Conservation (phyloP, 192 early-diverging fungal species). For the Linderina pennispora region DNA sequence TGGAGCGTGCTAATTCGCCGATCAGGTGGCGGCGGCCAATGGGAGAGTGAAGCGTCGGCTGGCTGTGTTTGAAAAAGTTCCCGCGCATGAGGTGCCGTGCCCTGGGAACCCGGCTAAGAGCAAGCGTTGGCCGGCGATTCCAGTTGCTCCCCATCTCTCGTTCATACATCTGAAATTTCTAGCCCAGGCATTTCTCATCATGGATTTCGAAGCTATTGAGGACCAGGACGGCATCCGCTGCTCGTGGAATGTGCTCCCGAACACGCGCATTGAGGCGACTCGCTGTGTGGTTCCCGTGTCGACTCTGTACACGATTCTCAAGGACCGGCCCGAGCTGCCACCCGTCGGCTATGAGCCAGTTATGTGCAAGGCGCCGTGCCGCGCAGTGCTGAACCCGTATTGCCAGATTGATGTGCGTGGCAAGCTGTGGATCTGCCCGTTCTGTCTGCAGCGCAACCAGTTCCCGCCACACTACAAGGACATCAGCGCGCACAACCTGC, state of each 20-base stretch:
- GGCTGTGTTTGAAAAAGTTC: no score
- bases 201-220: conserved; percentile 86
- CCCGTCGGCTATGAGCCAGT: conserved; percentile 97
- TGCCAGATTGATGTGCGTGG: conserved; percentile 96
- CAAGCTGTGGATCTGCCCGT: conserved; percentile 98
- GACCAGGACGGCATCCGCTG: conserved; percentile 93
- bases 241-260: conserved; percentile 97
- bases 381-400: conserved; percentile 95
- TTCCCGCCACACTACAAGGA: conserved; percentile 97
- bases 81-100: no score
- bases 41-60: no score
- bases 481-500: conserved; percentile 86
- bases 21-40: no score
- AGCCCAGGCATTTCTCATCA: no score
- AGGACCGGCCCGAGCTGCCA: conserved; percentile 79
- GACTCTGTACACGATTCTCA: conserved; percentile 88
- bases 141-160: no score
- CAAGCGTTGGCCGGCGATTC: no score
- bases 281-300: conserved; percentile 91
- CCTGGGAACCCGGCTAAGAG: no score
- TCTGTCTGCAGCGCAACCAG: conserved; percentile 94
- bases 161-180: no score
- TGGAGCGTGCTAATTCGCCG: no score
- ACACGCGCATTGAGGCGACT: conserved; percentile 90
- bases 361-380: conserved; percentile 90